A percentile compares a stretch with the other conserved stretches of the same genome.
Evolutionary conservation across 352 stramenopile species (phyloP).

Genomic region (Discostella stelligera): DNA sequence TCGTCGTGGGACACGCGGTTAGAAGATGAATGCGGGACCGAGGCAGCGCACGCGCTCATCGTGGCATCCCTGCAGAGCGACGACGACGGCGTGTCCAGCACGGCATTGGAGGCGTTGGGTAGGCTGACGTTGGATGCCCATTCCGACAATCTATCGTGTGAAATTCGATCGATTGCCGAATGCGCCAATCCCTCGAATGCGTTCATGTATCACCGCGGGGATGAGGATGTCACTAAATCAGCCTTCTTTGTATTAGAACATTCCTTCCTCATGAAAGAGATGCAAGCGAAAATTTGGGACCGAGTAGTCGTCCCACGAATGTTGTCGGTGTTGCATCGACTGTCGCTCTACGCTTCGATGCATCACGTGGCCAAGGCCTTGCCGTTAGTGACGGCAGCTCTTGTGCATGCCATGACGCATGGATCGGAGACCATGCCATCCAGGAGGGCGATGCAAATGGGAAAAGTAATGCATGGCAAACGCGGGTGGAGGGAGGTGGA

Average conservation of each 20-base stretch:
- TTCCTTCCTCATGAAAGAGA: constrained; percentile 45
- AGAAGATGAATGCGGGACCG: constrained; percentile 66
- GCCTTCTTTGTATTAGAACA: constrained; percentile 47
- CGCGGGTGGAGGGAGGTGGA: constrained; percentile 65
- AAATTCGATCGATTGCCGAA: constrained; percentile 46
- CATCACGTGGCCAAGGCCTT: constrained; percentile 44
- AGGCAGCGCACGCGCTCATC: constrained; percentile 53
- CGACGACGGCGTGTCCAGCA: constrained; percentile 62
- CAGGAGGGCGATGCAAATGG: constrained; percentile 22
- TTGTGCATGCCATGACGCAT: constrained; percentile 53
- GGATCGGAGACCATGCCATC: constrained; percentile 36
- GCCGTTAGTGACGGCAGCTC: constrained; percentile 53
- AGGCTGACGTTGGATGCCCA: constrained; percentile 49
- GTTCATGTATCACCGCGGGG: constrained; percentile 8
- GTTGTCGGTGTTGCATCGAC: constrained; percentile 49
- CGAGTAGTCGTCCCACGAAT: constrained; percentile 62
- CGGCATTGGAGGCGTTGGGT: constrained; percentile 60
- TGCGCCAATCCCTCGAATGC: constrained; percentile 49
- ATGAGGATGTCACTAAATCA: constrained; percentile 9
- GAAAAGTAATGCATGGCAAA: constrained; percentile 56
- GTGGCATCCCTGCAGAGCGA: constrained; percentile 56
- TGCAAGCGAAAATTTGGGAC: constrained; percentile 59
- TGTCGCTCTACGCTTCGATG: constrained; percentile 37
- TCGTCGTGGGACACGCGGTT: constrained; percentile 32
- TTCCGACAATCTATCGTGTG: constrained; percentile 26